Evolutionary conservation across 2,329 filamentous ascomycete species (phyloP).

Genomic region (Trichoderma polysporum): DNA sequence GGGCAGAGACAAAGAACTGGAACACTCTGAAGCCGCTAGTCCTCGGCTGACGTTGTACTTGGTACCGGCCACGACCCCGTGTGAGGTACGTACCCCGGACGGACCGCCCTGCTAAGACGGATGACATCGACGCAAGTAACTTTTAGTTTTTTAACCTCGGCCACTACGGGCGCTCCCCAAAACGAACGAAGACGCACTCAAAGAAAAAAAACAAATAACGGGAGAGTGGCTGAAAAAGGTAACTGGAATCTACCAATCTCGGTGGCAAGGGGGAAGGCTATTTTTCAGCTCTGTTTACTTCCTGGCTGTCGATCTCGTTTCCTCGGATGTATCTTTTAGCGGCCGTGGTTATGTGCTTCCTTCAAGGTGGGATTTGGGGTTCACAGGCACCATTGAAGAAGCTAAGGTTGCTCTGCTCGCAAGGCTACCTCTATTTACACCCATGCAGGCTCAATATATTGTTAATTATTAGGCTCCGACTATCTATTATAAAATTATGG

Average conservation of each 20-base stretch:
- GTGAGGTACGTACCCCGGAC: neutral
- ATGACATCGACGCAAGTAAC: neutral
- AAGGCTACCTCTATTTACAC: neutral
- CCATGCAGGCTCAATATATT: neutral
- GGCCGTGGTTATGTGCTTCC: neutral
- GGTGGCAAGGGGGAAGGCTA: no score
- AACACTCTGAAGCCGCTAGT: neutral
- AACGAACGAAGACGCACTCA: no score
- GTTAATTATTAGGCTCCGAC: neutral
- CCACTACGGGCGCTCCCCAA: neutral
- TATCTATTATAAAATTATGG: no score
- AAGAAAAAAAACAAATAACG: neutral
- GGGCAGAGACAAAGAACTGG: neutral
- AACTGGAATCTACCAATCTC: neutral
- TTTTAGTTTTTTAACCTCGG: neutral
- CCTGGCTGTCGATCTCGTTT: neutral
- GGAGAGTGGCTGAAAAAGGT: neutral
- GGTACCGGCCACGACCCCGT: neutral
- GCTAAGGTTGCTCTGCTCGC: neutral
- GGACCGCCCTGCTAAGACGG: neutral
- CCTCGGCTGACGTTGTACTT: neutral
- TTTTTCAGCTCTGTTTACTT: neutral
- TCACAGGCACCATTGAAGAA: no score
- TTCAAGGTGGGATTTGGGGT: neutral
- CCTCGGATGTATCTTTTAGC: conserved; percentile 1